Conservation (phyloP, 495 filamentous ascomycete species). For the Echria macrotheca region DNA sequence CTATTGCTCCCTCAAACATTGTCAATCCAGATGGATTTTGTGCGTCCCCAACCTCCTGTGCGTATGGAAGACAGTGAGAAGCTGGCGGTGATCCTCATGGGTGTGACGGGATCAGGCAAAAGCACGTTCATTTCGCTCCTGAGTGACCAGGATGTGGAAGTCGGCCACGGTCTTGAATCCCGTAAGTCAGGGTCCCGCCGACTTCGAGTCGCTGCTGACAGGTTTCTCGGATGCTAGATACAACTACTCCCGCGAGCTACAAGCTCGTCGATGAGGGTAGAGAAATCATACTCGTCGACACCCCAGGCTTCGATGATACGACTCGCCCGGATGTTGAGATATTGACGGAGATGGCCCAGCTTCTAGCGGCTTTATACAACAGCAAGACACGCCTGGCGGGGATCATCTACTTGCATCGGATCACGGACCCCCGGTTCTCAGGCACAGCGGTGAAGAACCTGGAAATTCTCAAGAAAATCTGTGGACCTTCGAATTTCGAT, state of each 20-base stretch:
- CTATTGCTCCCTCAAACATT: background rate
- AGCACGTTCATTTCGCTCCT: background rate
- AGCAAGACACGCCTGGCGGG: background rate
- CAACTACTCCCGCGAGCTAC: background rate
- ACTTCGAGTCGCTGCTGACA: too few species aligned
- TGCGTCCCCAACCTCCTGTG: background rate
- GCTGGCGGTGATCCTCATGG: background rate
- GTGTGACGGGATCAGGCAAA: background rate
- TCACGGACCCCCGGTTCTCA: constrained; percentile 2
- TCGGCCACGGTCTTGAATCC: background rate
- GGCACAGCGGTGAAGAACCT: constrained; percentile 5
- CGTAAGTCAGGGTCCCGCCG: background rate
- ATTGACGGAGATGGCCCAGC: constrained; percentile 31
- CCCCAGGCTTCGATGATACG: too few species aligned
- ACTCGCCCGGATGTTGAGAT: constrained; percentile 34
- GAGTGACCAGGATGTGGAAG: background rate
- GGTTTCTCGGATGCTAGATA: too few species aligned
- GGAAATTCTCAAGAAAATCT: background rate
- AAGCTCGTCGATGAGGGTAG: background rate
- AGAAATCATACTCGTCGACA: constrained; percentile 30
- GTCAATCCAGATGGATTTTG: background rate
- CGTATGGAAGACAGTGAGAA: background rate
- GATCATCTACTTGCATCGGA: constrained; percentile 3
- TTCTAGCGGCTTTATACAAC: background rate
- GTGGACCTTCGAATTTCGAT: background rate